Percentiles rank a stretch among this genome's conserved stretches.
phyloP scores from a whole-genome alignment of 208 protist species.

The Trichomonas vaginalis region DNA sequence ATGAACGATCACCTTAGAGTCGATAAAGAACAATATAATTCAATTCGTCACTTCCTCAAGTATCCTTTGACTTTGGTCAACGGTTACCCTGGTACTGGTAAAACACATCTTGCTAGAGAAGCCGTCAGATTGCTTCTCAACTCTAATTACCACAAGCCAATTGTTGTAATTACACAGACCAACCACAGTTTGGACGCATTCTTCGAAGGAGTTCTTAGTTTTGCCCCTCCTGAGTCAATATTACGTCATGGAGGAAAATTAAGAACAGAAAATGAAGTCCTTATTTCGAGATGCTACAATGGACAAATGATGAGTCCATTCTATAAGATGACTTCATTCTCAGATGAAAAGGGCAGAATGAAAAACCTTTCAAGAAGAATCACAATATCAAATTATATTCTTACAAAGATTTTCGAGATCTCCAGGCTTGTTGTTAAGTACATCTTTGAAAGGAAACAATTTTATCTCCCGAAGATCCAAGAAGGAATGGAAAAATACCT shows the following conservation, averaged over 20 bases:
- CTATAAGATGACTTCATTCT: neutral
- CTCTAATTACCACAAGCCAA: neutral
- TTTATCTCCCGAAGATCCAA: neutral
- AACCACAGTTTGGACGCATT: neutral
- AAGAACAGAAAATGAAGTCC: neutral
- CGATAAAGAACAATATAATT: neutral
- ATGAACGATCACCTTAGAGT: neutral
- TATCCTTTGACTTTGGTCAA: neutral
- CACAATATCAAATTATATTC: neutral
- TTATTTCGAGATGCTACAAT: neutral
- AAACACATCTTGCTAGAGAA: neutral
- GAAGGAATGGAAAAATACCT: neutral
- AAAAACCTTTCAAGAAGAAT: neutral
- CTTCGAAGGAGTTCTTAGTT: neutral
- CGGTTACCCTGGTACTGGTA: neutral
- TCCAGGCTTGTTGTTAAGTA: neutral
- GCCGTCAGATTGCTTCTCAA: neutral
- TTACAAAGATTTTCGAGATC: neutral
- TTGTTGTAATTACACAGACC: neutral
- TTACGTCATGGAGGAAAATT: neutral
- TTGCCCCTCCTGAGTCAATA: neutral
- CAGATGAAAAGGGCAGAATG: neutral
- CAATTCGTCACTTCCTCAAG: neutral
- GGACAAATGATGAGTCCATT: neutral
- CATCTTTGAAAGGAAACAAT: neutral